Conservation (phyloP, 2,329 filamentous ascomycete species). For the Calonectria honghensis region DNA sequence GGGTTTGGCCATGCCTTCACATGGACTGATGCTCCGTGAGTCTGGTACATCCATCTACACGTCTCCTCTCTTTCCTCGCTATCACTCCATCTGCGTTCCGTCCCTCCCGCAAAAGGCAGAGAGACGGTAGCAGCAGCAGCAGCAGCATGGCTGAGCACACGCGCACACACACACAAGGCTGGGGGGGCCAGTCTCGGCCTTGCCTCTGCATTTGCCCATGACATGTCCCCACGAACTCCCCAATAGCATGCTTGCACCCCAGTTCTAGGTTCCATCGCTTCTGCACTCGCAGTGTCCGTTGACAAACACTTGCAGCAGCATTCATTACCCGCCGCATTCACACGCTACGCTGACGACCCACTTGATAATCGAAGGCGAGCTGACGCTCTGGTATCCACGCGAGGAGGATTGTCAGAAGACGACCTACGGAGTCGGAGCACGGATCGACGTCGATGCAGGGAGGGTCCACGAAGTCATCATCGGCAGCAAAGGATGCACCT, state of each 20-base stretch:
- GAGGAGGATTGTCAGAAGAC: slow-evolving; percentile 73
- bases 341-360: slow-evolving; percentile 81
- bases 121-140: not conserved
- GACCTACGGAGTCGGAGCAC: slow-evolving; percentile 75
- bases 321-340: slow-evolving; percentile 80
- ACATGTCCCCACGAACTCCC: not conserved
- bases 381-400: slow-evolving; percentile 81
- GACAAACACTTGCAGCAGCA: slow-evolving; percentile 68
- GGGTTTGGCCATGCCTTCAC: slow-evolving; percentile 82
- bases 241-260: slow-evolving; percentile 1
- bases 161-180: not conserved
- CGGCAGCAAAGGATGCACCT: slow-evolving; percentile 79
- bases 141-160: slow-evolving; percentile 7
- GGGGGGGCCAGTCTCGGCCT: not conserved
- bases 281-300: slow-evolving; percentile 9
- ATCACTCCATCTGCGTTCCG: slow-evolving; percentile 2
- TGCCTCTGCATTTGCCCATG: slow-evolving; percentile 12
- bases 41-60: slow-evolving; percentile 46
- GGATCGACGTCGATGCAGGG: slow-evolving; percentile 80
- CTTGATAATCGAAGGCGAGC: slow-evolving; percentile 77
- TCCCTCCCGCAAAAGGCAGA: too few relatives aligned
- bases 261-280: slow-evolving; percentile 23
- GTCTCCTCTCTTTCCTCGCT: not conserved
- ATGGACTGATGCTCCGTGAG: slow-evolving; percentile 82
- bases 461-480: slow-evolving; percentile 82